These are phyloP conservation scores for Skeletonema potamos DNA, from an alignment of 108 stramenopile species.

Conservation along the genomic window DNA sequence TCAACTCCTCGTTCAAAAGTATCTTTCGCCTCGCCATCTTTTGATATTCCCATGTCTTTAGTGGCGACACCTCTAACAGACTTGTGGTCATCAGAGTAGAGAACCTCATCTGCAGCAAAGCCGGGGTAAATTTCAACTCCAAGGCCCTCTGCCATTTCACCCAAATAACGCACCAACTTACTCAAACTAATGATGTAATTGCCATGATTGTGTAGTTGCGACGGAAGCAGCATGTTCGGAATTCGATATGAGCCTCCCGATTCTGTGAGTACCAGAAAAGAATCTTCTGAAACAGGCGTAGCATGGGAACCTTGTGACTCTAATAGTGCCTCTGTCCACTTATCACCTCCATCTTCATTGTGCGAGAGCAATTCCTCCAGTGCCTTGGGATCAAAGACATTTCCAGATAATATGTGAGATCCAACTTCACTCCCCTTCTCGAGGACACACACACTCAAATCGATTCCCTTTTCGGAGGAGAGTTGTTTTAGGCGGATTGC, in stretches of 20 bases:
- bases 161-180: constrained; percentile 95
- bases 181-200: constrained; percentile 94
- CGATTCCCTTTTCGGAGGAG: constrained; percentile 74
- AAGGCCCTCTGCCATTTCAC: constrained; percentile 91
- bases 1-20: constrained; percentile 97
- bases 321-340: constrained; percentile 68
- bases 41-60: constrained; percentile 95
- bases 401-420: constrained; percentile 97
- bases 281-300: constrained; percentile 88
- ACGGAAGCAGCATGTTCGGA: constrained; percentile 82
- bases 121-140: constrained; percentile 99
- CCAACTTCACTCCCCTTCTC: constrained; percentile 99
- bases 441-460: constrained; percentile 95
- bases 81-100: constrained; percentile 62
- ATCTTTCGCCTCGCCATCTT: constrained; percentile 87
- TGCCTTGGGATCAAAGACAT: constrained; percentile 98
- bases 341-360: constrained; percentile 58
- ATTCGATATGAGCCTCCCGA: constrained; percentile 52
- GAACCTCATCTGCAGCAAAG: constrained; percentile 94
- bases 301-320: constrained; percentile 65
- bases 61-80: constrained; percentile 93
- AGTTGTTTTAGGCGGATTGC: constrained; percentile 96
- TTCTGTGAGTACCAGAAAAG: constrained; percentile 84
- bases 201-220: constrained; percentile 94
- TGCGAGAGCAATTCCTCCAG: constrained; percentile 94